Evolutionary conservation across 306 rosid genomes (phyloP), one percentile per base, ranked within the genome.

Genomic region (Lablab purpureus): DNA sequence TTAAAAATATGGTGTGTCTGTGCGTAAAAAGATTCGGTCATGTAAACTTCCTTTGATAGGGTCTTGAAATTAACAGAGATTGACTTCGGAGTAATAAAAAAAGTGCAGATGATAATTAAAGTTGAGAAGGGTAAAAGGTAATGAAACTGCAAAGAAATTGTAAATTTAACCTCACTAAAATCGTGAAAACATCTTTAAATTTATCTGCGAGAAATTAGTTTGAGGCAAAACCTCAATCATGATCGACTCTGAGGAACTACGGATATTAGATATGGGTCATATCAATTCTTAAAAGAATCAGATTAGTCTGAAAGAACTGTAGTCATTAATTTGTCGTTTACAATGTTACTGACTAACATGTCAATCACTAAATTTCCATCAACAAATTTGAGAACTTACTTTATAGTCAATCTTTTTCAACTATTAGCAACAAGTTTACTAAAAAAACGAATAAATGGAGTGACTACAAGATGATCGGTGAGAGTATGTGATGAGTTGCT

Each of bases 21-120:
- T 68, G 32, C 11, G 19, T 21, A 59, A 37, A 71, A 85, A 76
- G 73, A 71, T 79, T 70, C 49, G 3, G 65, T 77, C 74, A 10
- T 76, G 62, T 18, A 19, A 36, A 47, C 56, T 71, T 71, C n/a
- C 4, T 27, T 81, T 54, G 6, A 65, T 36, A 32, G 78, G 72
- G 72, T 25, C 43, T 64, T 80, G 49, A 63, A 36, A 72, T 25
- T 12, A 50, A 50, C 41, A 73, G 55, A 55, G 65, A 67, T 23
- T 17, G 62, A 37, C 47, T 63, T 10, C 6, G 21, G 19, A 50
- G 52, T 64, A 65, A 50, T 7, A n/a, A 52, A 77, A n/a, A 32
- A 77, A 36, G 54, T 50, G 30, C 10, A 65, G 21, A 23, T 14
- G 6, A 22, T 51, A 2, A 51, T 65, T 19, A 17, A 22, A 21